Evolutionary conservation across 1,284 basidiomycete genomes (phyloP), one percentile per base, ranked within the genome.

Genomic region (Ustilago vetiveriae): DNA sequence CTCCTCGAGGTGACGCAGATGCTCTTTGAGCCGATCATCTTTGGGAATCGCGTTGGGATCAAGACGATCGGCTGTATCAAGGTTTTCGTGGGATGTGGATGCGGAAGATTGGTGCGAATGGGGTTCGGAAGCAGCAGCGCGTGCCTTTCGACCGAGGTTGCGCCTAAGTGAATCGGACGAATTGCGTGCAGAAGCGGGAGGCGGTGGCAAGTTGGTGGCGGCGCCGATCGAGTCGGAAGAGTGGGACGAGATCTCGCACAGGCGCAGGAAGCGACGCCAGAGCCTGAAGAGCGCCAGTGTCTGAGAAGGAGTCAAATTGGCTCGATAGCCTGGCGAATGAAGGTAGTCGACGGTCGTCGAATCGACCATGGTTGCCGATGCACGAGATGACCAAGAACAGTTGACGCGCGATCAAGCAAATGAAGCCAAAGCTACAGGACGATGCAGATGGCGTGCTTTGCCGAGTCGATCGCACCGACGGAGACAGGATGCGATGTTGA

Each of bases 21-120:
- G 73, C 19, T 76, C 75, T 39, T 79, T 78, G 54, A 75, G 75
- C 32, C 50, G 48, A 55, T 78, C 77, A 50, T 79, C 74, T 24
- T 64, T 64, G 4, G 75, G 75, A 6, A 56, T 36, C 21, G 29
- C 27, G 10, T 35, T 50, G 17, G 46, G 26, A 36, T 58, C 53
- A 39, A 43, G 44, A 3, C 43, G 39, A 14, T 48, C 49, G 16
- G 40, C 13, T 9, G 40, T 6, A 16, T 42, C 27, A 1, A 55
- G 24, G 7, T 63, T 42, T 13, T 64, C 55, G 24, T 54, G 37
- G 23, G 66, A 68, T 5, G 46, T 37, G 44, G 62, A 63, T n/a
- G 58, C 55, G 4, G 63, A 63, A 10, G 50, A 36, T 5, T 46
- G 27, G 23, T 58, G 29, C 6, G 55, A 53, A 11, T 11, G 19